Base-by-base conservation (phyloP, 192 early-diverging fungal species). In the Linnemannia elongata region DNA sequence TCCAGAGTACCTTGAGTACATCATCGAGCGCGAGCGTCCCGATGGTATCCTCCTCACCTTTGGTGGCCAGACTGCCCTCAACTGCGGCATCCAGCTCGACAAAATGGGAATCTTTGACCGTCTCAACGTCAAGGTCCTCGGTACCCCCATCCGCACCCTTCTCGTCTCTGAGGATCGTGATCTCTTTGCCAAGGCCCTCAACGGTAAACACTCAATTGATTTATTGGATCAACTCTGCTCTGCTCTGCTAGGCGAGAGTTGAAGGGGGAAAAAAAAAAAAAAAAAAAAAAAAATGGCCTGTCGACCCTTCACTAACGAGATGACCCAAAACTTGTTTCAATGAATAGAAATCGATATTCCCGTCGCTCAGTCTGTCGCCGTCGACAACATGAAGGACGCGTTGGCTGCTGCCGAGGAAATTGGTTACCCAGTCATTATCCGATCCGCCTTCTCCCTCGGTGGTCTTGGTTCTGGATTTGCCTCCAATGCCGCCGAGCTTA, bases 381-480 rank as follows among this genome's bases (percentile, higher is more conserved):
- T 97, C 24, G 90, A 94, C n/a, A 95, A 93, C 54, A 95, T 97
- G 70, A 92, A 97, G 79, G 96, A 96, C 78, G 97, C 98, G 17
- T 89, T 99, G 49, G 89, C 80, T 0, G 98, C 97, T 35, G 98
- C 97, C 5, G 83, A 90, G 38, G 84, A 94, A 44, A 98, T 99
- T 85, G 93, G 94, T 42, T 99, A 97, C 87, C 98, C 98, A 52
- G 95, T 98, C 57, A 99, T 99, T 89, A 94, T 98, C 49, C 97
- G 97, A 49, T 96, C 97, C 9, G 97, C 98, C 5, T 99, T 94
- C 88, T 94, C 97, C 8, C 92, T 99, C 15, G 98, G 98, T 79
- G 97, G 98, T 52, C 94, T 99, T n/a, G 98, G 98, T 17, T 99
- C 98, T 36, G 98, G 98, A 13, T 99, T 99, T 89, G 97, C 97